Evolutionary conservation across 192 early-diverging fungal genomes (phyloP).

Genomic region (Coemansia javaensis): DNA sequence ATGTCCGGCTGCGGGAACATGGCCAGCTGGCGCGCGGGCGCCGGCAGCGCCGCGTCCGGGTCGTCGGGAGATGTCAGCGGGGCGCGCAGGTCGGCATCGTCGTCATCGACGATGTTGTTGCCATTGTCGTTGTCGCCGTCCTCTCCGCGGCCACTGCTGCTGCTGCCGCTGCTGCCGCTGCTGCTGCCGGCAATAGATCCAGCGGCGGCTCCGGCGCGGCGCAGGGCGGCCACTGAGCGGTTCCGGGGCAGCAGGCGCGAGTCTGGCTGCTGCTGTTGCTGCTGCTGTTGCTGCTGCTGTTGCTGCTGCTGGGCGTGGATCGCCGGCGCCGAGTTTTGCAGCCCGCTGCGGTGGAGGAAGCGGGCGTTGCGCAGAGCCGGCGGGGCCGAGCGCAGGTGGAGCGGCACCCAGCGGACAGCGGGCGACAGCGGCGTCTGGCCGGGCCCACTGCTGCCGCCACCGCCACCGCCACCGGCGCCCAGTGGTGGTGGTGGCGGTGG

Average conservation of each 20-base stretch:
- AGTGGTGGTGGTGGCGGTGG: slow-evolving; percentile 10
- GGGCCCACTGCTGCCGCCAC: no score
- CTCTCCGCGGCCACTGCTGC: not conserved
- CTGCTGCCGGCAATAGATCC: no score
- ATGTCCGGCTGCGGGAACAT: slow-evolving; percentile 24
- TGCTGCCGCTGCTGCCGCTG: no score
- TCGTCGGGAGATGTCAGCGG: slow-evolving; percentile 13
- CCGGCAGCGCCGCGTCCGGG: slow-evolving; percentile 2
- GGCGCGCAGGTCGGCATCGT: not conserved
- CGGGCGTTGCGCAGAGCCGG: slow-evolving; percentile 3
- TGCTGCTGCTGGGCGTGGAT: not conserved
- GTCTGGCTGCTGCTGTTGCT: no score
- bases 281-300: no score
- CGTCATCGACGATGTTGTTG: not conserved
- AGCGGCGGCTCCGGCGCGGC: no score
- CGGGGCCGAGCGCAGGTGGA: slow-evolving; percentile 5
- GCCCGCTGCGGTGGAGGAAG: slow-evolving; percentile 6
- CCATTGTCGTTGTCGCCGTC: not conserved
- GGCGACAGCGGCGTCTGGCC: not conserved
- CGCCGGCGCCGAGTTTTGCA: slow-evolving; percentile 4
- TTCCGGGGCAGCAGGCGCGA: no score
- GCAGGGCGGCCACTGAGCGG: no score
- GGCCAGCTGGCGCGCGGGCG: slow-evolving; percentile 12
- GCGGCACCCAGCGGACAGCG: slow-evolving; percentile 11
- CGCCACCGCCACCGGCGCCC: not conserved